These are phyloP conservation scores for Nicotiana attenuata DNA, from an alignment of 257 asterid genomes.

Conservation along the genomic window DNA sequence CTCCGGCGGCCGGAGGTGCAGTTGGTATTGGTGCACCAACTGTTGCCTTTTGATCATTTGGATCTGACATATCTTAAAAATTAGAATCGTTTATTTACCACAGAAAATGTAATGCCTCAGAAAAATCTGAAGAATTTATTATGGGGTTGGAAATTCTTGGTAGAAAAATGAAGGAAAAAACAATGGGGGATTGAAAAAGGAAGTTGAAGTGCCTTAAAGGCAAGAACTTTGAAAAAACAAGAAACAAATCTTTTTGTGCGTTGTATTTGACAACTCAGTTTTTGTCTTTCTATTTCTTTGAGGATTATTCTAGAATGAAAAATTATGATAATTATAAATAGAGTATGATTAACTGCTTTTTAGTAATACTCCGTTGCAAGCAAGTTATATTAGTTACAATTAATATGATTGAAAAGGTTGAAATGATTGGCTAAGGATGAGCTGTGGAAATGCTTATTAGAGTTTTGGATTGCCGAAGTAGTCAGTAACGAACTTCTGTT, in stretches of 20 bases:
- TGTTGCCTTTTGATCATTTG: conserved; percentile 12
- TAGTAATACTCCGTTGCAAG: background rate
- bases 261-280: conserved; percentile 8
- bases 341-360: background rate
- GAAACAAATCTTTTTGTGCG: background rate
- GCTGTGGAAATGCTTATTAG: background rate
- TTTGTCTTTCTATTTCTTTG: background rate
- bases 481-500: background rate
- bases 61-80: conserved; percentile 34
- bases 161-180: background rate
- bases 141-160: background rate
- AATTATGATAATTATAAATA: background rate
- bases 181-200: background rate
- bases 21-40: conserved; percentile 9
- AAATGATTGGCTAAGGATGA: background rate
- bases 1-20: conserved; percentile 20
- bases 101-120: background rate
- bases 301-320: background rate
- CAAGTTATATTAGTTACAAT: background rate
- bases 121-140: background rate
- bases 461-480: no score
- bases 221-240: background rate
- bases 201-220: background rate
- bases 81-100: background rate
- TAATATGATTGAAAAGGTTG: background rate